Evolutionary conservation across 768 basidiomycete genomes (phyloP).

Genomic region (Sporobolomyces pararoseus): DNA sequence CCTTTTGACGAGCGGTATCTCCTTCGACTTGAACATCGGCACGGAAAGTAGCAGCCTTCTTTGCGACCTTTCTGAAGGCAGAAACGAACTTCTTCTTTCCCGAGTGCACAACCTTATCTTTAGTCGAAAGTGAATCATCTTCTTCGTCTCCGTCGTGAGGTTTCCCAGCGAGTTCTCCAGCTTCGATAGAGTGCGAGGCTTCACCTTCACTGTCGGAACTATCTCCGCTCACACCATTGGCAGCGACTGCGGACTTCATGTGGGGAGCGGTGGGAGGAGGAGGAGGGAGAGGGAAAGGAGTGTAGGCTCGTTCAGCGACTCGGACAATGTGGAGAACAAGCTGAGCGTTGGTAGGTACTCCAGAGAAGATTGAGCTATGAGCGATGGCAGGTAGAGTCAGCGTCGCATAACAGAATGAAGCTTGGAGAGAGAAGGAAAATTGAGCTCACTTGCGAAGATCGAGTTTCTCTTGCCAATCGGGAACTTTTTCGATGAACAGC

Average conservation of each 20-base stretch:
- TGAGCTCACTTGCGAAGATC: conserved; percentile 50
- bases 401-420: conserved; percentile 8
- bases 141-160: background rate
- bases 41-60: conserved; percentile 50
- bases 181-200: conserved; percentile 22
- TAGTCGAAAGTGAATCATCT: background rate
- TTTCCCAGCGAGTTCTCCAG: conserved; percentile 27
- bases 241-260: conserved; percentile 48
- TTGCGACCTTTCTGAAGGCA: conserved; percentile 48
- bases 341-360: conserved; percentile 52
- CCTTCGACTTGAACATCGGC: conserved; percentile 52
- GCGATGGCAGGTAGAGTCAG: background rate
- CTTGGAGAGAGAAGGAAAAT: background rate
- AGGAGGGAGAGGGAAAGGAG: conserved; percentile 42
- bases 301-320: conserved; percentile 47
- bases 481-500: conserved; percentile 47
- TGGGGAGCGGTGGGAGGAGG: conserved; percentile 45
- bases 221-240: conserved; percentile 43
- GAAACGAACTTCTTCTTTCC: conserved; percentile 46
- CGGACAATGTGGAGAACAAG: conserved; percentile 50
- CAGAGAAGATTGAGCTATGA: conserved; percentile 49
- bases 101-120: background rate
- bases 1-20: conserved; percentile 45
- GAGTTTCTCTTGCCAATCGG: conserved; percentile 51
- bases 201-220: conserved; percentile 19